Evolutionary conservation across 257 asterid genomes (phyloP), one percentile per base, ranked within the genome.

Genomic region (Thymus quinquecostatus): DNA sequence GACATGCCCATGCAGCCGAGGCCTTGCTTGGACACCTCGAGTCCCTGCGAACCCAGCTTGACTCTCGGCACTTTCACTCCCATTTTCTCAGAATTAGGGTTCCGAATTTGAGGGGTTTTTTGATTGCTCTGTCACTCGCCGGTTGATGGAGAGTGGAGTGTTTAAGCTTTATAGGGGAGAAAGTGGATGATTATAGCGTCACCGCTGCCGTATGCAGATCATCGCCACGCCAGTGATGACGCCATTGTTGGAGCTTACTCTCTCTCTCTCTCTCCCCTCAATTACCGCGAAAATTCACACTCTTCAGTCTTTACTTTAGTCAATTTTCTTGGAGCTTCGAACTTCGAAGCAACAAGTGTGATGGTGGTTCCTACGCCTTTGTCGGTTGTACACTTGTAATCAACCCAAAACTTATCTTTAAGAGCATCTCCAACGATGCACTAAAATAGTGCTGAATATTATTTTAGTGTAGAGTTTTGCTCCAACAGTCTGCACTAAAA

Each of bases 1-100:
- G 86, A 69, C 82, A 82, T 82, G 32, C 86, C 80, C 86, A 82
- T 79, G 29, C 86, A 79, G 30, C 83, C 83, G 2, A 82, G 75
- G 3, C 86, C 86, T 13, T 63, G 81, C 4, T 65, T 66, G 1
- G 86, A 82, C 1, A 82, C 86, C 65, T 82, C 67, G 5, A 82
- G 36, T 0, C 86, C 86, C 43, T 82, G 79, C 2, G 83, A 75
- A 0, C 86, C 86, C 9, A 82, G 78, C 69, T 75, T 82, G 34
- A 82, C 60, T 62, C 55, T 72, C 5, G 79, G 75, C 29, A 79
- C 68, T 2, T 7, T 49, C 3, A 10, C 54, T 50, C 10, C 43
- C 64, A 64, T 74, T n/a, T 21, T 64, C 3, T 48, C 60, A 0
- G 11, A 27, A 63, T 62, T 54, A 64, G 53, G 32, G 64, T 21